Percentiles rank a stretch among this genome's conserved stretches.
phyloP scores from a whole-genome alignment of 495 filamentous ascomycete species.

The Pseudevernia furfuracea region DNA sequence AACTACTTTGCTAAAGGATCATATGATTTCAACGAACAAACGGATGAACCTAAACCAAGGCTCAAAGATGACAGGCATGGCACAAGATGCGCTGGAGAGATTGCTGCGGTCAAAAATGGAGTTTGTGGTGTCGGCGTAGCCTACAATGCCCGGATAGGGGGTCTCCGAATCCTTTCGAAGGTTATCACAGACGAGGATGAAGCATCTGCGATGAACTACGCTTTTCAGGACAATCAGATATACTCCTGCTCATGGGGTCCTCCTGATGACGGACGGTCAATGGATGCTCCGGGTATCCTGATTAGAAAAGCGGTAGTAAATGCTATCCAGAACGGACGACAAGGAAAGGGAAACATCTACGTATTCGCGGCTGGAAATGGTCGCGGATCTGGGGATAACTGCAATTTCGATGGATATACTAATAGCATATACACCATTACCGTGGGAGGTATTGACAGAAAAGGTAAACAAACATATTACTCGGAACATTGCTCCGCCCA shows the following conservation, averaged over 20 bases:
- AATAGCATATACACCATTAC: conserved; percentile 99
- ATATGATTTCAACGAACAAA: conserved; percentile 89
- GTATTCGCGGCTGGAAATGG: conserved; percentile 98
- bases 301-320: conserved; percentile 88
- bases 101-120: conserved; percentile 81
- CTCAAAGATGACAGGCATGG: conserved; percentile 81
- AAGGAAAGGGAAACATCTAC: conserved; percentile 80
- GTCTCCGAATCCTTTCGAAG: conserved; percentile 82
- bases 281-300: conserved; percentile 87
- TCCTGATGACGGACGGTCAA: conserved; percentile 81
- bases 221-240: conserved; percentile 83
- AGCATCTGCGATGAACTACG: conserved; percentile 85
- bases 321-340: conserved; percentile 79
- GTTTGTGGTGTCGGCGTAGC: conserved; percentile 95
- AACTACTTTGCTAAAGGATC: conserved; percentile 90
- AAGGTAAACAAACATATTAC: conserved; percentile 81
- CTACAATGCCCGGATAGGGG: conserved; percentile 82
- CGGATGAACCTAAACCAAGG: conserved; percentile 66
- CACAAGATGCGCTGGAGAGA: conserved; percentile 90
- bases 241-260: conserved; percentile 99
- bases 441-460: conserved; percentile 84
- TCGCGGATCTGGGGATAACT: conserved; percentile 81
- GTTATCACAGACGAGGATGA: conserved; percentile 90
- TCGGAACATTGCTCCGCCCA: conserved; percentile 94
- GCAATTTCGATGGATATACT: conserved; percentile 98